Base-by-base conservation (phyloP, 2,329 filamentous ascomycete species). In the Talaromyces sp. region DNA sequence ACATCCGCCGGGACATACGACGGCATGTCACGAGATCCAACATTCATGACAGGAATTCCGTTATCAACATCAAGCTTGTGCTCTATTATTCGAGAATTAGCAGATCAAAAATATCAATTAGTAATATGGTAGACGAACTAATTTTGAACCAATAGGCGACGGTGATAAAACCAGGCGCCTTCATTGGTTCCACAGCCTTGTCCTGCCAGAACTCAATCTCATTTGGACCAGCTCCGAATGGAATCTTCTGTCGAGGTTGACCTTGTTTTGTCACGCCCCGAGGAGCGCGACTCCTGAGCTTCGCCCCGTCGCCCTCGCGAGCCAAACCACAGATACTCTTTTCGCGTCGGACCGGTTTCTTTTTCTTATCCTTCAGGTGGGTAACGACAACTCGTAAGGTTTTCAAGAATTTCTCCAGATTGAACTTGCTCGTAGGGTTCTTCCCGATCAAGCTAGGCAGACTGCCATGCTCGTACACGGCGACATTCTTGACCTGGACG, bases 1-100 rank as follows among this genome's bases (percentile, higher is more conserved):
- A 87, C 76, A 71, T 93, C 89, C 0, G 86, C 83, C 0, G 90
- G 89, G 54, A 90, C 75, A 69, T 89, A 91, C 0, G 80, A 79
- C 0, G 89, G 87, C n/a, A 82, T 83, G 0, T 77, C 73, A 0
- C 69, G 68, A 8, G 76, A 85, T 1, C 89, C 89, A 33, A 89
- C 79, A 70, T 92, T 92, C 68, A 93, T 75, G 0, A 91, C 78
- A 0, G 89, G 88, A 1, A 82, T 73, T 5, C 80, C 69, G 0
- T 71, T 70, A 7, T 78, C 69, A 1, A 75, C 63, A 0, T 67
- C 67, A 58, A 83, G 78, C 1, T 56, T 50, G 66, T 72, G 80
- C 71, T 8, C 76, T 83, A 71, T 19, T n/a, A 57, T 59, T 22
- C 2, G 13, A 9, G 52, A 14, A 24, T 56, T 56, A 56, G 52